A percentile compares a stretch with the other conserved stretches of the same genome.
These are phyloP conservation scores for Claviceps capensis DNA, from an alignment of 2,329 filamentous ascomycete genomes.

Conservation along the genomic window DNA sequence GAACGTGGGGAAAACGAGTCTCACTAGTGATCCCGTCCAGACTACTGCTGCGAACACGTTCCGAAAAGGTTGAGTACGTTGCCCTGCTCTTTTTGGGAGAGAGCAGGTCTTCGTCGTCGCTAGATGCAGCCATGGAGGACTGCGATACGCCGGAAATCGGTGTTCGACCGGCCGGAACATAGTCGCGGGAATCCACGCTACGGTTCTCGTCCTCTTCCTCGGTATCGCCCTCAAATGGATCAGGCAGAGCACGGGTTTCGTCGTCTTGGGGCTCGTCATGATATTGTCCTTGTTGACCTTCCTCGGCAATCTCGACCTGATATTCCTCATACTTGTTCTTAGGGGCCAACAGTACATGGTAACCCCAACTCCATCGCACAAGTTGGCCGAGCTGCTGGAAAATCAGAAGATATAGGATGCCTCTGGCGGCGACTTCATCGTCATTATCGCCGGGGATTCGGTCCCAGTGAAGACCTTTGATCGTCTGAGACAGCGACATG, in stretches of 20 bases:
- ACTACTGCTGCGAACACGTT: constrained; percentile 15
- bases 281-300: constrained; percentile 43
- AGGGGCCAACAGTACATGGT: constrained; percentile 84
- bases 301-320: constrained; percentile 36
- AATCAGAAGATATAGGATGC: constrained; percentile 88
- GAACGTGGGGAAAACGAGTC: constrained; percentile 47
- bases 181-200: constrained; percentile 31
- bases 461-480: constrained; percentile 88
- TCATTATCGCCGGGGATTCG: constrained; percentile 85
- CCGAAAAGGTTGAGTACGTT: constrained; percentile 13
- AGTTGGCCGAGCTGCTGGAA: constrained; percentile 96
- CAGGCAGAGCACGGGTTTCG: constrained; percentile 31
- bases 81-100: constrained; percentile 18
- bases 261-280: constrained; percentile 27
- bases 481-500: constrained; percentile 81
- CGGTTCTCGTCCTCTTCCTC: constrained; percentile 23
- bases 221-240: constrained; percentile 20
- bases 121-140: constrained; percentile 34
- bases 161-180: constrained; percentile 42
- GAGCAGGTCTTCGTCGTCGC: constrained; percentile 27
- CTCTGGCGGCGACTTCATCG: constrained; percentile 82
- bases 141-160: constrained; percentile 37
- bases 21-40: constrained; percentile 31
- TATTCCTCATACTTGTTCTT: constrained; percentile 59
- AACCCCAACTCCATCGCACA: constrained; percentile 96